Evolutionary conservation across 140 eudicot species (phyloP).

Genomic region (Stevia rebaudiana): DNA sequence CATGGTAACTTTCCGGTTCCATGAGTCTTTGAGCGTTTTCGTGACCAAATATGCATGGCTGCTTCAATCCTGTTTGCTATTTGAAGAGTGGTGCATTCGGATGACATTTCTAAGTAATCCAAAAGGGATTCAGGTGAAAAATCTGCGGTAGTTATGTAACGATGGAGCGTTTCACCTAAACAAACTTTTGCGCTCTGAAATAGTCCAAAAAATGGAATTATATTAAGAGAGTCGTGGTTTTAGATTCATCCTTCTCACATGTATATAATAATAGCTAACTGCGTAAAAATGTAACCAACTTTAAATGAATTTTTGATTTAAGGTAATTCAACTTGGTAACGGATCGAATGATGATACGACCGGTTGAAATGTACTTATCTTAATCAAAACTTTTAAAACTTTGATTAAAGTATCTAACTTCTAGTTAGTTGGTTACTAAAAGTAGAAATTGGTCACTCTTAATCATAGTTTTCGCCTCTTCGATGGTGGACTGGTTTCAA

Average conservation of each 20-base stretch:
- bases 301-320: not conserved
- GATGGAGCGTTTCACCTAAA: conserved; percentile 54
- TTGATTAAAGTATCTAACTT: not conserved
- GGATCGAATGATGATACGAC: not conserved
- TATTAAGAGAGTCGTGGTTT: not conserved
- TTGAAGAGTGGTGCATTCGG: conserved; percentile 72
- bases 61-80: conserved; percentile 87
- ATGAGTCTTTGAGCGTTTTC: conserved; percentile 43
- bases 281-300: not conserved
- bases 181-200: conserved; percentile 65
- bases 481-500: too few relatives aligned
- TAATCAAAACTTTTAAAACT: not conserved
- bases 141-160: conserved; percentile 59
- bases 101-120: conserved; percentile 72
- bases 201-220: not conserved
- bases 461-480: not conserved
- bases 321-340: not conserved
- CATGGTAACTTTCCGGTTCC: conserved; percentile 45
- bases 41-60: conserved; percentile 72
- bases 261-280: not conserved
- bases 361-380: not conserved
- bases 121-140: conserved; percentile 77
- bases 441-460: not conserved
- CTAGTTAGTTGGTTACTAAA: not conserved
- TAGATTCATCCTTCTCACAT: not conserved